A percentile compares a stretch with the other conserved stretches of the same genome.
Evolutionary conservation across 108 stramenopile species (phyloP).

Genomic region (Cyclostephanos tholiformis): DNA sequence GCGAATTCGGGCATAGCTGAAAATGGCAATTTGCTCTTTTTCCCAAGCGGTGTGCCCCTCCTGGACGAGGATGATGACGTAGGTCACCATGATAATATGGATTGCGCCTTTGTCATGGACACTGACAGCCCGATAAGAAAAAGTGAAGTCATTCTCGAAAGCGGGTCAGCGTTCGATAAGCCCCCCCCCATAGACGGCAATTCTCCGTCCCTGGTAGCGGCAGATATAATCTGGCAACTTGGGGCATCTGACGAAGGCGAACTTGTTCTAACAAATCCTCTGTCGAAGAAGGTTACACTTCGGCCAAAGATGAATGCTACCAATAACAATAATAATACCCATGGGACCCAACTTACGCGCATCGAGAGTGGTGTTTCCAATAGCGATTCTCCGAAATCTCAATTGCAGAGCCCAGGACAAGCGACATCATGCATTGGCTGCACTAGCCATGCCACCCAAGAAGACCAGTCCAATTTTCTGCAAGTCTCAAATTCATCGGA

Average conservation of each 20-base stretch:
- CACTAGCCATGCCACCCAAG: not conserved
- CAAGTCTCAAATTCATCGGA: not conserved
- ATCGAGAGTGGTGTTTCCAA: not conserved
- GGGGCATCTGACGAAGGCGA: conserved; percentile 1
- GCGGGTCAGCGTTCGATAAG: not conserved
- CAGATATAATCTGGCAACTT: conserved; percentile 18
- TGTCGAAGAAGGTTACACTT: conserved; percentile 19
- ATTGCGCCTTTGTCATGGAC: not conserved
- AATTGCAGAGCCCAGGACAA: not conserved
- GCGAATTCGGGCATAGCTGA: conserved; percentile 18
- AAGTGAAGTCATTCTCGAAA: not conserved
- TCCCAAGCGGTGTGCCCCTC: conserved; percentile 19
- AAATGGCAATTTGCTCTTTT: conserved; percentile 23
- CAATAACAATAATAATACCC: not conserved
- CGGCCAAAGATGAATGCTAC: conserved; percentile 22
- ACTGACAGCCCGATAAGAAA: not conserved
- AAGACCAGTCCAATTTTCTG: not conserved
- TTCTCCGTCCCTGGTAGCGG: conserved; percentile 16
- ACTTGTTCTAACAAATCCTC: not conserved
- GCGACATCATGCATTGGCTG: not conserved
- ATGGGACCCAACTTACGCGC: not conserved
- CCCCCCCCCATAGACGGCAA: not conserved
- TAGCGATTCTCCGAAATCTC: not conserved
- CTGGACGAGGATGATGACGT: conserved; percentile 15
- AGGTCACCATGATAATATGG: not conserved